Conservation (phyloP, 1,284 basidiomycete genomes). For the Heliocybe sulcata region DNA sequence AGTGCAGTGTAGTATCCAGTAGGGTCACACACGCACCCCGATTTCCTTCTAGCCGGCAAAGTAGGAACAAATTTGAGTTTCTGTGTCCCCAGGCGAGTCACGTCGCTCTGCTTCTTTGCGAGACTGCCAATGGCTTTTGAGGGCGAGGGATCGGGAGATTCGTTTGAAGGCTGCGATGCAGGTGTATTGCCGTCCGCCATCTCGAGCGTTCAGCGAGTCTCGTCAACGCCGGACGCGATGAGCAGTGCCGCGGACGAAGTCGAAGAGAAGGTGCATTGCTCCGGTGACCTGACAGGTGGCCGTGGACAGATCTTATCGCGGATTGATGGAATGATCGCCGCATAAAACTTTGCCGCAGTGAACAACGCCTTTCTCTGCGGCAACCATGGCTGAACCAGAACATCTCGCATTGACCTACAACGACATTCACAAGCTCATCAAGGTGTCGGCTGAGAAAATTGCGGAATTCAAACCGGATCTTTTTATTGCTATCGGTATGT, state of each 20-base stretch:
- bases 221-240: background rate
- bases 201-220: background rate
- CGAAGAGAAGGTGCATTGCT: background rate
- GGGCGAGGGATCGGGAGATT: background rate
- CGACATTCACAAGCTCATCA: conserved; percentile 78
- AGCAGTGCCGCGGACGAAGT: background rate
- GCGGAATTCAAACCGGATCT: conserved; percentile 69
- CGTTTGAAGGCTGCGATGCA: background rate
- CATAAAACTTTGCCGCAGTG: background rate
- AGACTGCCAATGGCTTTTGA: conserved; percentile 64
- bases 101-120: conserved; percentile 62
- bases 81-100: conserved; percentile 62
- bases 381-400: conserved; percentile 39
- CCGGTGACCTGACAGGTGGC: background rate
- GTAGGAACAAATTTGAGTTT: conserved; percentile 79
- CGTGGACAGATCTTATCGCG: background rate
- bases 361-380: background rate
- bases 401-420: conserved; percentile 76
- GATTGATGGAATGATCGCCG: background rate
- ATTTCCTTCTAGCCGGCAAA: conserved; percentile 62
- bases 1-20: conserved; percentile 5
- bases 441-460: conserved; percentile 51
- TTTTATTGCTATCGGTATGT: conserved; percentile 72
- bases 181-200: background rate
- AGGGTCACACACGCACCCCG: conserved; percentile 50